Evolutionary conservation across 1,284 basidiomycete genomes (phyloP).

Genomic region (Cryptococcus sp.): DNA sequence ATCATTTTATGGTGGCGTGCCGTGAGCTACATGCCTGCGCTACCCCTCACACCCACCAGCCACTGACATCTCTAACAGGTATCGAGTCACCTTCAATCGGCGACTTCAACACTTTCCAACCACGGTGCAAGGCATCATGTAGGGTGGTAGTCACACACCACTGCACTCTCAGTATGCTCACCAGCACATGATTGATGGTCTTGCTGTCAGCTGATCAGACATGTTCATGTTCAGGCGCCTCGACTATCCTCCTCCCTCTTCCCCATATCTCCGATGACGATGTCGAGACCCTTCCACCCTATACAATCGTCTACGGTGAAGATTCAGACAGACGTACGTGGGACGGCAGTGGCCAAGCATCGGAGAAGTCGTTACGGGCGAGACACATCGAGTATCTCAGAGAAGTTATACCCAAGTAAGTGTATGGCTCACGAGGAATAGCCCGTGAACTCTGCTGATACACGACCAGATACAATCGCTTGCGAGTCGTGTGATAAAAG

Average conservation of each 20-base stretch:
- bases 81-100: slow-evolving; percentile 81
- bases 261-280: slow-evolving; percentile 2
- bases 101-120: slow-evolving; percentile 76
- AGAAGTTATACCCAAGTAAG: slow-evolving; percentile 80
- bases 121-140: slow-evolving; percentile 71
- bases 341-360: slow-evolving; percentile 79
- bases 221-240: slow-evolving; percentile 11
- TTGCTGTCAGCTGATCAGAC: neutral
- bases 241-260: slow-evolving; percentile 13
- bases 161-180: slow-evolving; percentile 77
- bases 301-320: slow-evolving; percentile 78
- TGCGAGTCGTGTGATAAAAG: slow-evolving; percentile 5
- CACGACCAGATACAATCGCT: slow-evolving; percentile 20
- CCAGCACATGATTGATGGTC: neutral
- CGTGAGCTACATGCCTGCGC: slow-evolving; percentile 58
- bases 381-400: slow-evolving; percentile 88
- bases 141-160: slow-evolving; percentile 71
- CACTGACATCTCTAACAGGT: slow-evolving; percentile 53
- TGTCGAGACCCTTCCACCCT: slow-evolving; percentile 74
- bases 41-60: slow-evolving; percentile 1
- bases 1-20: slow-evolving; percentile 88
- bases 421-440: neutral
- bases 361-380: slow-evolving; percentile 73
- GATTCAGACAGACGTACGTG: slow-evolving; percentile 69
- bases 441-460: slow-evolving; percentile 2